Conservation (phyloP, 192 early-diverging fungal genomes). For the Coemansia sp. region DNA sequence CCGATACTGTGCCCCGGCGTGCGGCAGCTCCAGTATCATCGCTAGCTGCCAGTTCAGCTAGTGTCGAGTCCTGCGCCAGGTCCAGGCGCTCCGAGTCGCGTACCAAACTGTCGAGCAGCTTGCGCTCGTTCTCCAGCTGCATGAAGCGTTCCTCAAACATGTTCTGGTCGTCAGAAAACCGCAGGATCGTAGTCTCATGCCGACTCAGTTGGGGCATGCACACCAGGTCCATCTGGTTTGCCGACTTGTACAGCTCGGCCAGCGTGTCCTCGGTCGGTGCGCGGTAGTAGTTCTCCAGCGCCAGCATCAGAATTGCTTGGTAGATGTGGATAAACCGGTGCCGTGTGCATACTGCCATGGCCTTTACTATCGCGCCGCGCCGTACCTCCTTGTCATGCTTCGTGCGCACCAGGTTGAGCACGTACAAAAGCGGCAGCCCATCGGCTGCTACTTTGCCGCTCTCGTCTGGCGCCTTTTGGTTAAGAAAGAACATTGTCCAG, state of each 20-base stretch:
- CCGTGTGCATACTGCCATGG: constrained; percentile 89
- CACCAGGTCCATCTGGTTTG: constrained; percentile 83
- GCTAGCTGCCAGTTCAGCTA: constrained; percentile 24
- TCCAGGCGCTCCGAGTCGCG: constrained; percentile 37
- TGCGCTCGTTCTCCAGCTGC: constrained; percentile 43
- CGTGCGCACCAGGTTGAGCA: constrained; percentile 89
- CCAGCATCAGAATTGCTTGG: constrained; percentile 86
- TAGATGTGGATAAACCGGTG: constrained; percentile 93
- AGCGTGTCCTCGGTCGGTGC: constrained; percentile 73
- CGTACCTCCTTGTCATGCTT: constrained; percentile 82
- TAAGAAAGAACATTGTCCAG: constrained; percentile 93
- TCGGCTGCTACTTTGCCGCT: constrained; percentile 35
- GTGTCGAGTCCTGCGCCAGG: constrained; percentile 24
- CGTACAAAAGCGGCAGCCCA: constrained; percentile 77
- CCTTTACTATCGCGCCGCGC: constrained; percentile 89
- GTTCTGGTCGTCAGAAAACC: constrained; percentile 78
- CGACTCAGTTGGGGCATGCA: constrained; percentile 76
- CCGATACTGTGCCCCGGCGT: constrained; percentile 57
- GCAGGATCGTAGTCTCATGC: constrained; percentile 80
- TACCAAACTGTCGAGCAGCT: constrained; percentile 20
- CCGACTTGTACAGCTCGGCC: constrained; percentile 75
- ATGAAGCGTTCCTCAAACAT: constrained; percentile 84
- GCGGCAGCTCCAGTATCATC: constrained; percentile 32
- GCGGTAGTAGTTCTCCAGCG: constrained; percentile 90
- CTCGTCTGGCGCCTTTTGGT: constrained; percentile 62